Percentiles rank a stretch among this genome's conserved stretches.
Conservation (phyloP, 495 filamentous ascomycete genomes). For the Penicillium longicatenatum region DNA sequence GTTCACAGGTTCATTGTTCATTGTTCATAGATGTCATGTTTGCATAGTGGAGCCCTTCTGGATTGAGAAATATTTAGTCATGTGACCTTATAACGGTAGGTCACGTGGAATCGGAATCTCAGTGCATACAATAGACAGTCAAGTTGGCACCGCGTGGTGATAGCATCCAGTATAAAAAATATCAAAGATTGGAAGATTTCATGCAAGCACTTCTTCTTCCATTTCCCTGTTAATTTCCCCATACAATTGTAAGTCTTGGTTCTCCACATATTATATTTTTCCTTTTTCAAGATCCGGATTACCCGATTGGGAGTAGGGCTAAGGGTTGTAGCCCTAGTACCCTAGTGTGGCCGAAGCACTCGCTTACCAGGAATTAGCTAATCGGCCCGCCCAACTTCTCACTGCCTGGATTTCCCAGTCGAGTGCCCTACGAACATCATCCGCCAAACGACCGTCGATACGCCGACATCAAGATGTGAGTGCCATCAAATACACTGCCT, state of each 20-base stretch:
- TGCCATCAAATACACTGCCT: conserved; percentile 34
- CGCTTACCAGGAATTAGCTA: conserved; percentile 54
- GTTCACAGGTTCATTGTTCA: neutral
- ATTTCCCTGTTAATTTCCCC: neutral
- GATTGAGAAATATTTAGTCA: neutral
- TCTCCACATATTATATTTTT: conserved; percentile 5
- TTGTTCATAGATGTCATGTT: neutral
- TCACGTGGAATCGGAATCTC: neutral
- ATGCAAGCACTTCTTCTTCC: neutral
- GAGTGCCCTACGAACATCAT: conserved; percentile 53
- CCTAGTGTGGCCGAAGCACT: conserved; percentile 32
- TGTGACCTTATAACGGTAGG: neutral
- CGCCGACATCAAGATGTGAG: conserved; percentile 59
- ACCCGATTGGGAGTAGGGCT: conserved; percentile 14
- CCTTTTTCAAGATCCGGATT: conserved; percentile 8
- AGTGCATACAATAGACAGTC: neutral
- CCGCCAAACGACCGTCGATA: conserved; percentile 56
- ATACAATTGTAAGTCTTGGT: neutral
- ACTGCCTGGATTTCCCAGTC: conserved; percentile 44
- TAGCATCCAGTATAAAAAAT: no score
- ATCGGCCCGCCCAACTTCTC: conserved; percentile 51
- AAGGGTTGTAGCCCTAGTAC: conserved; percentile 27
- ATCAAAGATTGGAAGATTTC: no score
- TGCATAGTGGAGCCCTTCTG: neutral
- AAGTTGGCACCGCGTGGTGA: neutral